These are phyloP conservation scores for Cystoisospora suis DNA, from an alignment of 169 alveolate genomes.

Conservation along the genomic window DNA sequence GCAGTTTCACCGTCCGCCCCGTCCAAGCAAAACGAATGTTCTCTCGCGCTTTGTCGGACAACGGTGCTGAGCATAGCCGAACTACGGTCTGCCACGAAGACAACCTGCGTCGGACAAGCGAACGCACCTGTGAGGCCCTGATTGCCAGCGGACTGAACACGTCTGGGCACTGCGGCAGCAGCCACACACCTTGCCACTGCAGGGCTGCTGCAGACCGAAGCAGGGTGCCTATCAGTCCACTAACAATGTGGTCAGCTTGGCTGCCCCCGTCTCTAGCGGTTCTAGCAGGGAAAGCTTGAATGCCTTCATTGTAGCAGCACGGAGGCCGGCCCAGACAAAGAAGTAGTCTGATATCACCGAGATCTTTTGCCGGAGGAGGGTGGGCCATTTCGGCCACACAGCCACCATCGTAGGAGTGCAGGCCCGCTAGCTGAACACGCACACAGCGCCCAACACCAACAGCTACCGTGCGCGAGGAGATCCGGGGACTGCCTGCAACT, in stretches of 20 bases:
- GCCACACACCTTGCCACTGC: constrained; percentile 68
- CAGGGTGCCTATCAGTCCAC: constrained; percentile 35
- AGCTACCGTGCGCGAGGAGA: neutral
- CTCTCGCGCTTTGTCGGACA: too few species aligned
- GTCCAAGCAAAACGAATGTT: too few species aligned
- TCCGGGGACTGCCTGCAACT: neutral
- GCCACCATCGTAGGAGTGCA: constrained; percentile 60
- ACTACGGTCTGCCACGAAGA: too few species aligned
- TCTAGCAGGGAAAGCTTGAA: neutral
- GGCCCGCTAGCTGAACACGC: constrained; percentile 51
- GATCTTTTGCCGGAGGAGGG: constrained; percentile 41
- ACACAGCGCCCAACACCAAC: neutral
- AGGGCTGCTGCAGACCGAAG: constrained; percentile 62
- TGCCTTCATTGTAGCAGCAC: neutral
- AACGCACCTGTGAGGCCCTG: constrained; percentile 62
- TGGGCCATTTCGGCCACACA: constrained; percentile 58
- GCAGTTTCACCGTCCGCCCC: too few species aligned
- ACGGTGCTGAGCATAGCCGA: too few species aligned
- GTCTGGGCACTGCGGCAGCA: constrained; percentile 60
- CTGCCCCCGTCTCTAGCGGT: neutral
- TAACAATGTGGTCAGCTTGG: neutral
- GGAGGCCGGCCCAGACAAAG: constrained; percentile 61
- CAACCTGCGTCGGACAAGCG: too few species aligned
- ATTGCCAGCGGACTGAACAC: constrained; percentile 57
- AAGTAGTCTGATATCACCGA: constrained; percentile 44